Conservation (phyloP, 768 basidiomycete species). For the Leccinum uliginosum region DNA sequence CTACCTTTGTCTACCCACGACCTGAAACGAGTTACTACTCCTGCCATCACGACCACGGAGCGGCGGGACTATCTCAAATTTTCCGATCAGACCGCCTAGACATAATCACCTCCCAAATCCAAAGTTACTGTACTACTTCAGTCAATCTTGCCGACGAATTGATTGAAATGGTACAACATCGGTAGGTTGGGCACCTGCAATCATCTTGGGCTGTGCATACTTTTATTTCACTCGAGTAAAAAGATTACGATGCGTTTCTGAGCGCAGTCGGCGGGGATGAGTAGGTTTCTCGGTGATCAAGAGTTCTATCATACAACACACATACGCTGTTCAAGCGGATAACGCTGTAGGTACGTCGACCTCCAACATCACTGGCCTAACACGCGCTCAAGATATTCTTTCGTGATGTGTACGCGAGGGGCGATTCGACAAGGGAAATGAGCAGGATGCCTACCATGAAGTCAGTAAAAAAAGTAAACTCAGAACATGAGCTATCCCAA, state of each 20-base stretch:
- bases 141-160: fast-evolving
- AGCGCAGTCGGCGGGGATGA: too few species aligned
- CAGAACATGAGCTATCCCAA: neutral
- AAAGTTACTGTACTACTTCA: too few species aligned
- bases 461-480: neutral
- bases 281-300: too few species aligned
- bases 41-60: neutral
- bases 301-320: too few species aligned
- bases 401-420: slow-evolving; percentile 4
- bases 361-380: neutral
- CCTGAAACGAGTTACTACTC: neutral
- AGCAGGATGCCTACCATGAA: neutral
- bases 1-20: neutral
- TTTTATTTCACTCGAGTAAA: too few species aligned
- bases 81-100: neutral
- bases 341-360: neutral
- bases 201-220: too few species aligned
- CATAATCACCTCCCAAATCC: neutral
- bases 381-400: slow-evolving; percentile 1
- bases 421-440: slow-evolving; percentile 11
- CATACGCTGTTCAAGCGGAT: too few species aligned
- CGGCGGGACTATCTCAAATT: too few species aligned
- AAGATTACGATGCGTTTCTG: too few species aligned
- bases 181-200: too few species aligned
- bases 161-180: too few species aligned